Evolutionary conservation across 495 filamentous ascomycete genomes (phyloP).

Genomic region (Lepraria neglecta): DNA sequence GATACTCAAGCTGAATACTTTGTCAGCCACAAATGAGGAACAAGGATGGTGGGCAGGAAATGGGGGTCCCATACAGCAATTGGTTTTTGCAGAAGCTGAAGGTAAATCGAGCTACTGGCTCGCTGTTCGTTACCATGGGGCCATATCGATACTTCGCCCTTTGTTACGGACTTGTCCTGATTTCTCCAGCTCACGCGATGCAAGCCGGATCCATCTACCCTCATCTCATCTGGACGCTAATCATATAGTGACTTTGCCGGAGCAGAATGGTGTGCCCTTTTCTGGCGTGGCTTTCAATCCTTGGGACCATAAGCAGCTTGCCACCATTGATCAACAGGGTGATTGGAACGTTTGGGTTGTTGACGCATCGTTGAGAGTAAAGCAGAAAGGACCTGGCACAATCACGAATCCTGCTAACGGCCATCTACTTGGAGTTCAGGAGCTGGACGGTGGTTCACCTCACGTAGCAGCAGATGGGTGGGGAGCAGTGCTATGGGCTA

Average conservation of each 20-base stretch:
- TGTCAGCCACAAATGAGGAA: slow-evolving; percentile 38
- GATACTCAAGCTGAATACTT: slow-evolving; percentile 26
- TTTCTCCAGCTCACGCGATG: neutral
- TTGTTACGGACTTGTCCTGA: slow-evolving; percentile 25
- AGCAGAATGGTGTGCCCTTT: slow-evolving; percentile 55
- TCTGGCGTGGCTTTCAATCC: slow-evolving; percentile 74
- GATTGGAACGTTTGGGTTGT: slow-evolving; percentile 75
- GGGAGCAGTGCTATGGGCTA: slow-evolving; percentile 46
- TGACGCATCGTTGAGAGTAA: slow-evolving; percentile 36
- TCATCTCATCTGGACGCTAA: slow-evolving; percentile 56
- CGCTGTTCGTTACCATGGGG: slow-evolving; percentile 52
- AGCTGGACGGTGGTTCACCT: neutral
- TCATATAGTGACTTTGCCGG: slow-evolving; percentile 51
- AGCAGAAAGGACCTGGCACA: slow-evolving; percentile 28
- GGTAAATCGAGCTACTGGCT: slow-evolving; percentile 51
- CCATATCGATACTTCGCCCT: slow-evolving; percentile 57
- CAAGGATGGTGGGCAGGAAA: slow-evolving; percentile 50
- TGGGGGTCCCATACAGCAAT: slow-evolving; percentile 55
- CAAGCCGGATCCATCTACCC: slow-evolving; percentile 15
- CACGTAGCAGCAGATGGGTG: slow-evolving; percentile 42
- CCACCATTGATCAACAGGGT: slow-evolving; percentile 64
- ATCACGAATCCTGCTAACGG: slow-evolving; percentile 26
- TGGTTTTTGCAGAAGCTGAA: slow-evolving; percentile 54
- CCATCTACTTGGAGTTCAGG: neutral
- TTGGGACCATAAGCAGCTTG: slow-evolving; percentile 62